Base-by-base conservation (phyloP, 768 basidiomycete species). In the Leucocoprinus birnbaumii region DNA sequence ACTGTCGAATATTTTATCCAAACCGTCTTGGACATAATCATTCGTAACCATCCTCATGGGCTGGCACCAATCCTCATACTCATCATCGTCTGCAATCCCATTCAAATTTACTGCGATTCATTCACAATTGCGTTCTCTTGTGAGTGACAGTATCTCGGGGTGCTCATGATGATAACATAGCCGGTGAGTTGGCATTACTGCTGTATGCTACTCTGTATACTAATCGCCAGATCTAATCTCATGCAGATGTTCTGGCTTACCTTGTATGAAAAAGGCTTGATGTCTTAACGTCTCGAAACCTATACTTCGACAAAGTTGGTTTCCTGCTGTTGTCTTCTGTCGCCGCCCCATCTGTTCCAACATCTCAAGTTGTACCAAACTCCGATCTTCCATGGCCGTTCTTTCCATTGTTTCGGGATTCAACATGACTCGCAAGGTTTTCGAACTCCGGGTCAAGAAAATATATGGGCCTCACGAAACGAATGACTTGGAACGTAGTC, bases 261-360 rank as follows among this genome's bases (percentile, higher is more conserved):
- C n/a, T n/a, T 52, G 40, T 52, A 37, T 43, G 50, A 47, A 55
- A 24, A 48, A 40, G 53, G 53, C 46, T 55, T 22, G 37, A 41
- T 48, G 24, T 18, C 44, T 31, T 31, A 31, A 31, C 31, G 31
- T 31, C 31, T 31, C 31, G 31, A 31, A n/a, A 31, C 31, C 31
- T 5, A 11, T 11, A 5, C 14, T 18, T 47, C 44, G 44, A 35
- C 53, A 8, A 2, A 21, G 46, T 19, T 40, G 53, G 45, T n/a
- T 43, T 31, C 31, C 18, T 55, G 53, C 46, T 55, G 46, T 48
- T 55, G 53, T 55, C 22, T 48, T 24, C 31, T 31, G 6, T 5
- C 31, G 25, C 53, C 16, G 53, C 46, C 53, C 37, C 13, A 5
- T 19, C 18, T 2, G 40, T 41, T 14, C 42, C 10, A 9, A n/a